Conservation (phyloP, 257 asterid genomes). For the Solanum peruvianum region DNA sequence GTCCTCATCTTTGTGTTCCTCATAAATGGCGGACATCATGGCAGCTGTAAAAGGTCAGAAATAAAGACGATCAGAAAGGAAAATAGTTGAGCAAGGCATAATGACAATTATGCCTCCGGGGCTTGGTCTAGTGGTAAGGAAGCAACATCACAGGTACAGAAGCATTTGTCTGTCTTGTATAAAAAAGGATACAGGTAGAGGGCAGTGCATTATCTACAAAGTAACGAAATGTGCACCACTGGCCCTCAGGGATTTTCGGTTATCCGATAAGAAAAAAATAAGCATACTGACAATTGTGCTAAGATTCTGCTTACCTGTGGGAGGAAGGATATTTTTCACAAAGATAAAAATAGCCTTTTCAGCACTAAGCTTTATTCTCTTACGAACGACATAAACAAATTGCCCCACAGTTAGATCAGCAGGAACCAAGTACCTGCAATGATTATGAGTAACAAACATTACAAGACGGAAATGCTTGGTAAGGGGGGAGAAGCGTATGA, state of each 20-base stretch:
- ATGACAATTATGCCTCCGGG: background rate
- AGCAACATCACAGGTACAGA: background rate
- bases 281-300: background rate
- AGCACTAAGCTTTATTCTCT: constrained; percentile 1
- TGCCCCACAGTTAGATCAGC: constrained; percentile 4
- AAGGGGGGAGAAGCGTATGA: background rate
- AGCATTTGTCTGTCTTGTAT: background rate
- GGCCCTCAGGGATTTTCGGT: background rate
- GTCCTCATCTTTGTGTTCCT: constrained; percentile 6
- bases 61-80: background rate
- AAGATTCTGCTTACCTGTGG: background rate
- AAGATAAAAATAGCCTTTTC: constrained; percentile 5
- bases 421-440: background rate
- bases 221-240: background rate
- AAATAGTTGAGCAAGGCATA: background rate
- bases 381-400: constrained; percentile 3
- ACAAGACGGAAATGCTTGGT: background rate
- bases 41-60: background rate
- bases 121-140: background rate
- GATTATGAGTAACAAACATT: background rate
- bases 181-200: background rate
- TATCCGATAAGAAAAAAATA: background rate
- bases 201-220: background rate
- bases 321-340: constrained; percentile 3
- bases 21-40: constrained; percentile 5